These are phyloP conservation scores for Arachnopeziza araneosa DNA, from an alignment of 2,329 filamentous ascomycete genomes.

Conservation along the genomic window DNA sequence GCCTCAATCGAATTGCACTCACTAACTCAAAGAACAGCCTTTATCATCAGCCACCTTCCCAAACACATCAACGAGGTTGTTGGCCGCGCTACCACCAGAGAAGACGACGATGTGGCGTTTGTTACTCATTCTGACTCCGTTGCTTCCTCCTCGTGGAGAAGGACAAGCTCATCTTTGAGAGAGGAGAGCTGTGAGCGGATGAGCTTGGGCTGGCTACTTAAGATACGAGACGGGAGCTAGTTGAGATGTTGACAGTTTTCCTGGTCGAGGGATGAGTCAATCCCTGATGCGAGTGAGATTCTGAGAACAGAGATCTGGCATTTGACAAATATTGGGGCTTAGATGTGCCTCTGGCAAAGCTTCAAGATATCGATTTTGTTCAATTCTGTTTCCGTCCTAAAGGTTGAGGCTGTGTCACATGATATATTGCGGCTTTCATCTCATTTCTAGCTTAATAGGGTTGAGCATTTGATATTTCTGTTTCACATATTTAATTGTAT, in stretches of 20 bases:
- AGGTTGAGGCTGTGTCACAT: not conserved
- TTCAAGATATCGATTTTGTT: not conserved
- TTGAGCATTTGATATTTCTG: no score
- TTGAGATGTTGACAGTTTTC: not conserved
- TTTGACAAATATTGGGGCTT: not conserved
- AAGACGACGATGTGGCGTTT: slow-evolving; percentile 63
- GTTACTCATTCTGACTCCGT: slow-evolving; percentile 8
- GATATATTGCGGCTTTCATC: not conserved
- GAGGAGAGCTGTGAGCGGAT: not conserved
- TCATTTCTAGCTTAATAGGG: not conserved
- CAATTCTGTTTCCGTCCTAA: no score
- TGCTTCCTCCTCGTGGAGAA: not conserved
- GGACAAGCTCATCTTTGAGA: not conserved
- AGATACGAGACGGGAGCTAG: not conserved
- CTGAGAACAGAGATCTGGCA: not conserved
- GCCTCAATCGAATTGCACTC: slow-evolving; percentile 8
- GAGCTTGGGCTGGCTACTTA: not conserved
- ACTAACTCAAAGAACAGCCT: slow-evolving; percentile 30
- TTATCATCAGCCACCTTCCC: slow-evolving; percentile 42
- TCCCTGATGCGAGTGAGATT: not conserved
- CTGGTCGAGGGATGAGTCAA: not conserved
- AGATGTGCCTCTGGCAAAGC: not conserved
- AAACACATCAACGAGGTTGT: slow-evolving; percentile 89
- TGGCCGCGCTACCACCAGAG: slow-evolving; percentile 90
- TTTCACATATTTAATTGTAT: not conserved